These are phyloP conservation scores for Fomitopsis pulvina DNA, from an alignment of 768 basidiomycete species.

Conservation along the genomic window DNA sequence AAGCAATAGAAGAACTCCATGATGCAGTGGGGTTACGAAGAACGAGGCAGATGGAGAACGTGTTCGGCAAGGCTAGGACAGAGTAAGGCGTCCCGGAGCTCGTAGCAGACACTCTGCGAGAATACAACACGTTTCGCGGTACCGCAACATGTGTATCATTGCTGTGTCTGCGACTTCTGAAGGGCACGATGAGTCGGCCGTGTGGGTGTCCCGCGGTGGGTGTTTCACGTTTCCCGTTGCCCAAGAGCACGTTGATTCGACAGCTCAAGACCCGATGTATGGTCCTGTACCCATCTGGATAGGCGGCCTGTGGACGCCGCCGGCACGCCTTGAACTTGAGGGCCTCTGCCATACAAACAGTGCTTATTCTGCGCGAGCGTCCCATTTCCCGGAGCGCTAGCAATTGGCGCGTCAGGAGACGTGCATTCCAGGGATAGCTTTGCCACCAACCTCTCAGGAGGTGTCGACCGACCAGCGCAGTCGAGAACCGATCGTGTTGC, in stretches of 20 bases:
- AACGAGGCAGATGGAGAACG: slow-evolving; percentile 1
- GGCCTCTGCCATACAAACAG: background rate
- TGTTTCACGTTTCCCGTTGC: background rate
- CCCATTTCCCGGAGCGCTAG: background rate
- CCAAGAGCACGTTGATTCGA: background rate
- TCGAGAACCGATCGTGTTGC: no score
- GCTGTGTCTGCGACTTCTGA: background rate
- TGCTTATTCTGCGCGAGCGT: background rate
- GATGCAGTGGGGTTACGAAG: background rate
- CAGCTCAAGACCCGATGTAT: background rate
- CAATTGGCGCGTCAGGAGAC: background rate
- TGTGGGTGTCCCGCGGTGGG: background rate
- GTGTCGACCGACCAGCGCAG: no score
- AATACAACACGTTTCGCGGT: background rate
- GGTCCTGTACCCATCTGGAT: background rate
- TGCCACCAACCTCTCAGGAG: background rate
- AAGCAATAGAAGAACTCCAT: background rate
- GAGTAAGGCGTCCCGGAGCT: slow-evolving; percentile 1
- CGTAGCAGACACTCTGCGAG: background rate
- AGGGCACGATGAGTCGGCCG: background rate
- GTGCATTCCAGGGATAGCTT: background rate
- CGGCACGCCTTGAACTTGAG: background rate
- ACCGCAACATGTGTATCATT: slow-evolving; percentile 2
- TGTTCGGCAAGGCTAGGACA: background rate
- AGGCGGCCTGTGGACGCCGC: background rate